Evolutionary conservation across 129 eudicot genomes (phyloP).

Genomic region (Cynara cardunculus): DNA sequence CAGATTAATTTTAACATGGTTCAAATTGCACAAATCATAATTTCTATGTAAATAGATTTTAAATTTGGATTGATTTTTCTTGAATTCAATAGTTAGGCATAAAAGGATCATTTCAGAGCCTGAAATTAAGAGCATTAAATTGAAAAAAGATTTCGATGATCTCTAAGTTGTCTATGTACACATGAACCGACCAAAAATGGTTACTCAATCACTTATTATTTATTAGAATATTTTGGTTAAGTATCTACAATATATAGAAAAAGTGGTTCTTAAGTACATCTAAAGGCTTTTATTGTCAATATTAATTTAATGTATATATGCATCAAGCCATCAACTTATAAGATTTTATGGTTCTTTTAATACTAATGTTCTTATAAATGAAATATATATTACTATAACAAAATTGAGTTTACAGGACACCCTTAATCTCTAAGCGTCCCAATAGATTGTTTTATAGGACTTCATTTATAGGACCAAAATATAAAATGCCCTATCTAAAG

Average conservation of each 20-base stretch:
- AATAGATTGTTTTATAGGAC: too few relatives aligned
- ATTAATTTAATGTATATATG: neutral
- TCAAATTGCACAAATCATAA: constrained; percentile 22
- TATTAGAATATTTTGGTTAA: neutral
- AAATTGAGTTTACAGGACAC: too few relatives aligned
- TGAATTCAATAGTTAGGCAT: neutral
- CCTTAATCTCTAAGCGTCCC: too few relatives aligned
- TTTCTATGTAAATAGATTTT: neutral
- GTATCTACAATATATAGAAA: neutral
- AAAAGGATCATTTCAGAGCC: neutral
- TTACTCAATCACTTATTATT: neutral
- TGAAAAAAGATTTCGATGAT: neutral
- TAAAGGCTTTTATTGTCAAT: neutral
- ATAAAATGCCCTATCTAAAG: too few relatives aligned
- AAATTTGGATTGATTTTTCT: neutral
- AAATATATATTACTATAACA: too few relatives aligned
- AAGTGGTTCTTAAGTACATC: neutral
- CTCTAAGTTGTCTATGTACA: neutral
- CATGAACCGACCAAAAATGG: neutral
- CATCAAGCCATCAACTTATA: neutral
- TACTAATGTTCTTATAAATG: too few relatives aligned
- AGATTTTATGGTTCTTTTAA: neutral
- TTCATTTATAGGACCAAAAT: too few relatives aligned
- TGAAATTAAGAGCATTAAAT: neutral
- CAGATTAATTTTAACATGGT: constrained; percentile 1